Evolutionary conservation across 140 eudicot genomes (phyloP).

Genomic region (Anethum foeniculum): DNA sequence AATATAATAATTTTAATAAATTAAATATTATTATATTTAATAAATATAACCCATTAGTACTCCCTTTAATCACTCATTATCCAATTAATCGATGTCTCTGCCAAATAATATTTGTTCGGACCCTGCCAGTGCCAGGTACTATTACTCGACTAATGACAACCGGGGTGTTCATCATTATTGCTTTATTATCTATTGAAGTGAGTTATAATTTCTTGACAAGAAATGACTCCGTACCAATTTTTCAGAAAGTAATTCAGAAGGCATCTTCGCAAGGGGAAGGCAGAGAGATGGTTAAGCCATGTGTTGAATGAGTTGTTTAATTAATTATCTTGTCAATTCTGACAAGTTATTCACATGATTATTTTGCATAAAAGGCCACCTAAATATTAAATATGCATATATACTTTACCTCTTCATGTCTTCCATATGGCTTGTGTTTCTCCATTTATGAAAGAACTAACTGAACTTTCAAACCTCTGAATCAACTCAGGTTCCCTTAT

Average conservation of each 20-base stretch:
- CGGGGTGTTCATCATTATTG: not conserved
- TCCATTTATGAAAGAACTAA: not conserved
- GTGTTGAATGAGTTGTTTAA: not conserved
- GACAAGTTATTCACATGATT: not conserved
- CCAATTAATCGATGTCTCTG: too few species aligned
- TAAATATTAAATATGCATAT: not conserved
- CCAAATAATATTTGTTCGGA: too few species aligned
- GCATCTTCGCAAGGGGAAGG: not conserved
- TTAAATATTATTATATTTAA: too few species aligned
- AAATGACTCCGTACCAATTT: not conserved
- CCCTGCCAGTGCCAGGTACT: too few species aligned
- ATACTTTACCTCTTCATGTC: not conserved
- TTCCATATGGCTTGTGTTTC: not conserved
- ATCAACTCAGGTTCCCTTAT: not conserved
- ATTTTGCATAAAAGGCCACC: not conserved
- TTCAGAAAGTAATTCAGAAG: not conserved
- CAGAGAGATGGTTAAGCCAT: slow-evolving; percentile 3
- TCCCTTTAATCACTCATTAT: too few species aligned
- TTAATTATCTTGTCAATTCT: not conserved
- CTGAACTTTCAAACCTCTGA: not conserved
- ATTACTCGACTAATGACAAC: not conserved
- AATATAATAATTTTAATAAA: too few species aligned
- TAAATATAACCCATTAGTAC: too few species aligned
- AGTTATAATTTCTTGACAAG: not conserved
- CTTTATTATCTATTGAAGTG: not conserved